Base-by-base conservation (phyloP, 768 basidiomycete genomes). In the Crepidotus variabilis region DNA sequence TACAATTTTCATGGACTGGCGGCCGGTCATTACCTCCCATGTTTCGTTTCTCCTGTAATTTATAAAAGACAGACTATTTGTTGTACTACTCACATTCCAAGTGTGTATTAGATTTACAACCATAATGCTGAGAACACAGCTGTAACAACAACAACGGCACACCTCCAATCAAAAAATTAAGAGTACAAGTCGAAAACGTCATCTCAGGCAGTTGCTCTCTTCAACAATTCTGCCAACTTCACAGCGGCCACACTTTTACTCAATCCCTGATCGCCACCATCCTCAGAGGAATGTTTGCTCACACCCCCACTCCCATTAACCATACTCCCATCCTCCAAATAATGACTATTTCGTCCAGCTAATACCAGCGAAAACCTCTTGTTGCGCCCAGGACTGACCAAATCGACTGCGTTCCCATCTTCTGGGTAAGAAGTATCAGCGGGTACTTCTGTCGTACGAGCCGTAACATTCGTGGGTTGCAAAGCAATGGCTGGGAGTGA, bases 401-500 rank as follows among this genome's bases (percentile, higher is more conserved):
- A n/a, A 45, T 52, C 61, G 7, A 52, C 60, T 21, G 32, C 65
- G 20, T 60, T 63, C 14, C 20, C 36, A 46, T 59, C 61, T n/a
- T 54, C 59, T 7, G 57, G 53, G 18, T 34, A 57, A 7, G 54
- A 43, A 11, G 60, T 52, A 54, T 52, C 61, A 7, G 70, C 76
- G 56, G 68, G 73, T 13, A 69, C 70, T 32, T 62, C 59, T 4
- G 67, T 71, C 36, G 82, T 80, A 18, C 82, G 78, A 20, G 86
- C 81, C 24, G 84, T 87, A 13, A 92, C 88, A 16, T 80, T 83
- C 28, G 84, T 83, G 28, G 84, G 84, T 60, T 91, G 88, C 67
- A 92, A 60, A 35, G 86, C 88, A 35, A 92, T 75, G n/a, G 87
- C 87, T 47, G 90, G 88, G 50, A 88, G 58, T 50, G 90, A 91